Conservation (phyloP, 345 rosid species). For the Abelmoschus esculentus region DNA sequence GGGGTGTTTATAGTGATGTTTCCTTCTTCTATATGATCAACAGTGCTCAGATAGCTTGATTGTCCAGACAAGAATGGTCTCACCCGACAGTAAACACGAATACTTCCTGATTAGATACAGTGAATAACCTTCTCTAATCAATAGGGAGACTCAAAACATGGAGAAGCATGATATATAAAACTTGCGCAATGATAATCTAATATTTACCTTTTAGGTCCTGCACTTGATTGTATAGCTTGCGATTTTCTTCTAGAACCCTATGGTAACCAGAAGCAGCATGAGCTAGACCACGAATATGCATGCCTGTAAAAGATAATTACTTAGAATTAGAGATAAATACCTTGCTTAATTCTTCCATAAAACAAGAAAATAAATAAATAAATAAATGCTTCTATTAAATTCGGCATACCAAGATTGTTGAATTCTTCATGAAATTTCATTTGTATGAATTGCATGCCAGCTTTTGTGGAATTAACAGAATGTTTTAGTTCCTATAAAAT, state of each 20-base stretch:
- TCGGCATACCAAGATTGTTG: constrained; percentile 55
- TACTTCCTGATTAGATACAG: constrained; percentile 48
- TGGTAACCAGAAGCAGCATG: constrained; percentile 95
- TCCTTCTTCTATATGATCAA: constrained; percentile 71
- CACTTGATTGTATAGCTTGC: constrained; percentile 89
- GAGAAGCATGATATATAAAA: not conserved
- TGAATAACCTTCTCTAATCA: not conserved
- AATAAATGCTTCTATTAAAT: not conserved
- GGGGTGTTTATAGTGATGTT: constrained; percentile 53
- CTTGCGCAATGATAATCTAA: not conserved
- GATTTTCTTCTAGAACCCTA: constrained; percentile 85
- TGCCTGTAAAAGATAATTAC: constrained; percentile 35
- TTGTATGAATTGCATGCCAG: constrained; percentile 84
- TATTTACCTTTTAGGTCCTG: constrained; percentile 86
- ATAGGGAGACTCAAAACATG: not conserved
- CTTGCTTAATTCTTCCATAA: not conserved
- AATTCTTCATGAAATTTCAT: constrained; percentile 80
- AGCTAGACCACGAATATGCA: constrained; percentile 78
- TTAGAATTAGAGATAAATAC: not conserved
- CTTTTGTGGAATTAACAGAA: constrained; percentile 54
- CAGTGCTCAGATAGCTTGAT: constrained; percentile 50
- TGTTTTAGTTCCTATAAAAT: constrained; percentile 57
- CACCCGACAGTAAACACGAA: constrained; percentile 90
- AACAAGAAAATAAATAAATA: not conserved
- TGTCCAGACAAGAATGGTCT: constrained; percentile 79